Evolutionary conservation across 805 yeast species (phyloP).

Genomic region (Clavispora phyllophila): DNA sequence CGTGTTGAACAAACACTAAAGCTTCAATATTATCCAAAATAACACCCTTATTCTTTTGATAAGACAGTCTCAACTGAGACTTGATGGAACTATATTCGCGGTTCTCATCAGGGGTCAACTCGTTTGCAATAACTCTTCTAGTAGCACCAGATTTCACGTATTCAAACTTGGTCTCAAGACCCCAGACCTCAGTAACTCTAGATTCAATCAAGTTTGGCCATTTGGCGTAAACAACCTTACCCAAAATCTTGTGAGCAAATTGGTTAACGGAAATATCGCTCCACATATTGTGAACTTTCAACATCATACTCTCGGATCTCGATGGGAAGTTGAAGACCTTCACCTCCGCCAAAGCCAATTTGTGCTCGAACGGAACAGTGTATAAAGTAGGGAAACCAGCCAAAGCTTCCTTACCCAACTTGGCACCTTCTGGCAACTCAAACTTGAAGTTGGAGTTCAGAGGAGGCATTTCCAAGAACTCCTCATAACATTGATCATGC

Average conservation of each 20-base stretch:
- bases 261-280: conserved; percentile 54
- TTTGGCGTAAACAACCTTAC: conserved; percentile 62
- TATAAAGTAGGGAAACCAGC: conserved; percentile 90
- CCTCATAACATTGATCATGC: conserved; percentile 73
- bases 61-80: conserved; percentile 35
- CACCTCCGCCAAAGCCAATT: conserved; percentile 58
- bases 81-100: conserved; percentile 42
- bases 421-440: conserved; percentile 64
- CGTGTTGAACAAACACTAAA: conserved; percentile 65
- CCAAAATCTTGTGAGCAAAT: conserved; percentile 58
- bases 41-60: conserved; percentile 58
- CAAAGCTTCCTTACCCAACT: conserved; percentile 60
- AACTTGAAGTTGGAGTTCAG: conserved; percentile 39
- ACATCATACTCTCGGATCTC: conserved; percentile 72
- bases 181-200: conserved; percentile 57
- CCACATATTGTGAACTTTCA: conserved; percentile 54
- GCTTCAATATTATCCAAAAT: conserved; percentile 48
- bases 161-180: conserved; percentile 47
- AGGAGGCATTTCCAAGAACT: conserved; percentile 47
- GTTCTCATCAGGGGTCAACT: conserved; percentile 37
- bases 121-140: conserved; percentile 27
- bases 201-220: conserved; percentile 94
- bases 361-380: conserved; percentile 57
- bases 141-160: conserved; percentile 24
- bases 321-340: conserved; percentile 82